These are phyloP conservation scores for Jimgerdemannia lactiflua DNA, from an alignment of 192 early-diverging fungal genomes.

Conservation along the genomic window DNA sequence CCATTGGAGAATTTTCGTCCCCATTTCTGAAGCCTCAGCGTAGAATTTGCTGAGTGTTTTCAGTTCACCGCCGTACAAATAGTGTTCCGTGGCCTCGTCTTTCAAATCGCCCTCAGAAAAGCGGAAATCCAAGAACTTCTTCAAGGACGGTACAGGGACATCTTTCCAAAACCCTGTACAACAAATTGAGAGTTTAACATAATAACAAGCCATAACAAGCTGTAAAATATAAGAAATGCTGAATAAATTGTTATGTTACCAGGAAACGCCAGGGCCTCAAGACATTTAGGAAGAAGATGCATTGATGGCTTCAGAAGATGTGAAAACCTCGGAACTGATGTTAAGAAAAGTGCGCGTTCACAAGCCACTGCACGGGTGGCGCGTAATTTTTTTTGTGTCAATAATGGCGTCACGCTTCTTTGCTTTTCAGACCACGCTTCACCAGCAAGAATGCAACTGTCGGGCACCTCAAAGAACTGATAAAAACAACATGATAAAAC, in stretches of 20 bases:
- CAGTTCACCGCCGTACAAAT: constrained; percentile 9
- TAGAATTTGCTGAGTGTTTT: constrained; percentile 10
- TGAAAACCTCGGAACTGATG: no score
- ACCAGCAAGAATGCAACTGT: not conserved
- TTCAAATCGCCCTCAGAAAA: constrained; percentile 9
- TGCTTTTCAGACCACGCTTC: not conserved
- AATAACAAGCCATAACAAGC: not conserved
- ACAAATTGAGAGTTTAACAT: not conserved
- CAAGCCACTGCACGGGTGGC: no score
- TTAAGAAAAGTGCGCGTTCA: no score
- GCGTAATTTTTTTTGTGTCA: no score
- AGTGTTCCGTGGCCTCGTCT: constrained; percentile 6
- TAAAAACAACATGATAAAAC: not conserved
- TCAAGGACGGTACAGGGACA: not conserved
- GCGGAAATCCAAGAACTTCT: constrained; percentile 16
- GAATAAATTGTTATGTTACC: not conserved
- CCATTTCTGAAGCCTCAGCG: constrained; percentile 10
- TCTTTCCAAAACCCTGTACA: constrained; percentile 11
- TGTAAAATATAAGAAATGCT: not conserved
- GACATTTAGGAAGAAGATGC: not conserved
- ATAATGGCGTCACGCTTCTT: no score
- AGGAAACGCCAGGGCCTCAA: not conserved
- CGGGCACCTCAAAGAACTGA: not conserved
- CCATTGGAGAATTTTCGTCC: constrained; percentile 8
- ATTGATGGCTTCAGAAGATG: not conserved